Conservation (phyloP, 345 rosid genomes). For the Hevea brasiliensis region DNA sequence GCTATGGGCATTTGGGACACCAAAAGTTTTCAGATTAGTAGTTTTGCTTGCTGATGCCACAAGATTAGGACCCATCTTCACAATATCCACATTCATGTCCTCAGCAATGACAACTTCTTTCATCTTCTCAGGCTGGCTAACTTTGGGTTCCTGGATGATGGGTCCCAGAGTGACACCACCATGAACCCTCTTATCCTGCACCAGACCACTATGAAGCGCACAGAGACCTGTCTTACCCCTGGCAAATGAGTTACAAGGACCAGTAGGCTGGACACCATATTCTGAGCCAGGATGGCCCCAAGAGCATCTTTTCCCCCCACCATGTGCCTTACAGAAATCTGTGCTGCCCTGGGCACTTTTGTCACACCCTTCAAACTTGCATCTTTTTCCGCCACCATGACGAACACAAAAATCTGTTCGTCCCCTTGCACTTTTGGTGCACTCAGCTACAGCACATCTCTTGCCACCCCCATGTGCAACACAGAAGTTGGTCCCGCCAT, state of each 20-base stretch:
- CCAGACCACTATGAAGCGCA: slow-evolving; percentile 72
- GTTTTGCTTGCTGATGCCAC: slow-evolving; percentile 38
- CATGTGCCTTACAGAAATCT: slow-evolving; percentile 94
- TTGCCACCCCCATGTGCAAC: slow-evolving; percentile 99
- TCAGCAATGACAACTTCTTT: slow-evolving; percentile 47
- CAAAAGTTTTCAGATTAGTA: slow-evolving; percentile 42
- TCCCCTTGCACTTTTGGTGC: slow-evolving; percentile 98
- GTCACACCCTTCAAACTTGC: slow-evolving; percentile 78
- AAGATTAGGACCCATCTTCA: slow-evolving; percentile 29
- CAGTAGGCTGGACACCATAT: slow-evolving; percentile 47
- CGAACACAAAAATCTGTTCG: slow-evolving; percentile 90
- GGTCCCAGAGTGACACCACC: slow-evolving; percentile 69
- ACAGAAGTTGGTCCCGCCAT: slow-evolving; percentile 96
- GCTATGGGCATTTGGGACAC: slow-evolving; percentile 15
- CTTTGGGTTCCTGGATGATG: slow-evolving; percentile 51
- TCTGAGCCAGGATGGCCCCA: slow-evolving; percentile 92
- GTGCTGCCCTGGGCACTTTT: slow-evolving; percentile 99
- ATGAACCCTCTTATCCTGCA: slow-evolving; percentile 81
- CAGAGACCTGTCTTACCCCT: slow-evolving; percentile 91
- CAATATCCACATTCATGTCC: slow-evolving; percentile 57
- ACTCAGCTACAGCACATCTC: slow-evolving; percentile 79
- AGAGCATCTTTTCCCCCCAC: slow-evolving; percentile 92
- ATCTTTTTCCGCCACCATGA: slow-evolving; percentile 98
- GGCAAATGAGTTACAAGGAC: slow-evolving; percentile 83
- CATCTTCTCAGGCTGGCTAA: slow-evolving; percentile 46